phyloP scores from a whole-genome alignment of 2,329 filamentous ascomycete species.

The Ceratocystis albifundus region DNA sequence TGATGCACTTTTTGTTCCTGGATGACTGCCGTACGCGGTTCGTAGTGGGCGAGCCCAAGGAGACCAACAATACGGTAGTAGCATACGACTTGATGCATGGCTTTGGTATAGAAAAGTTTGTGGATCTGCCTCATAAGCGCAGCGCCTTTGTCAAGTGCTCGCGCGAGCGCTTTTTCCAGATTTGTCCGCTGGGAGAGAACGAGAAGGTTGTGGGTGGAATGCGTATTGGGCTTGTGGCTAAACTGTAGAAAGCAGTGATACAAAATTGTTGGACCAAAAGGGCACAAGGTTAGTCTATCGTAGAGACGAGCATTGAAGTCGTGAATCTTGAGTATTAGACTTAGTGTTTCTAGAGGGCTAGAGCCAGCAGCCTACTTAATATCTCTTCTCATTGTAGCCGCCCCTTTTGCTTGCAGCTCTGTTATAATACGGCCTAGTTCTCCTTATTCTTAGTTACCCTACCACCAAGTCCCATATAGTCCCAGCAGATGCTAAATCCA shows the following conservation, averaged over 20 bases:
- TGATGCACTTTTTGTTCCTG: conserved; percentile 53
- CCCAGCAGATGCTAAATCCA: conserved; percentile 49
- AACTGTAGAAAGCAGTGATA: conserved; percentile 33
- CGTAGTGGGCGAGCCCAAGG: conserved; percentile 60
- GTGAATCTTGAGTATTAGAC: too few relatives aligned
- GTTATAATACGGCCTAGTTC: background rate
- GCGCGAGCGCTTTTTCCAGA: conserved; percentile 57
- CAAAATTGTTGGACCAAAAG: background rate
- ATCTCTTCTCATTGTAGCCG: background rate
- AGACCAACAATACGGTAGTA: conserved; percentile 56
- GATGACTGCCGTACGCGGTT: conserved; percentile 47
- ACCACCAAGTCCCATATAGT: conserved; percentile 39
- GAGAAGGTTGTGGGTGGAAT: conserved; percentile 46
- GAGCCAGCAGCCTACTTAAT: too few relatives aligned
- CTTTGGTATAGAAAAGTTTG: conserved; percentile 58
- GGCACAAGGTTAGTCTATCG: background rate
- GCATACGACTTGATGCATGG: conserved; percentile 66
- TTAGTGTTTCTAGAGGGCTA: too few relatives aligned
- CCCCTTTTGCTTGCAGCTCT: too few relatives aligned
- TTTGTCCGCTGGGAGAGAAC: conserved; percentile 47
- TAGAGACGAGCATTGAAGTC: background rate
- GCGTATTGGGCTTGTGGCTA: conserved; percentile 42
- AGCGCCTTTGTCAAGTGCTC: conserved; percentile 55
- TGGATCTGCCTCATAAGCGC: conserved; percentile 61
- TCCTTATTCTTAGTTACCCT: conserved; percentile 4